Percentiles rank a stretch among this genome's conserved stretches.
Conservation (phyloP, 371 early-diverging fungal genomes). For the Capniomyces stellatus region DNA sequence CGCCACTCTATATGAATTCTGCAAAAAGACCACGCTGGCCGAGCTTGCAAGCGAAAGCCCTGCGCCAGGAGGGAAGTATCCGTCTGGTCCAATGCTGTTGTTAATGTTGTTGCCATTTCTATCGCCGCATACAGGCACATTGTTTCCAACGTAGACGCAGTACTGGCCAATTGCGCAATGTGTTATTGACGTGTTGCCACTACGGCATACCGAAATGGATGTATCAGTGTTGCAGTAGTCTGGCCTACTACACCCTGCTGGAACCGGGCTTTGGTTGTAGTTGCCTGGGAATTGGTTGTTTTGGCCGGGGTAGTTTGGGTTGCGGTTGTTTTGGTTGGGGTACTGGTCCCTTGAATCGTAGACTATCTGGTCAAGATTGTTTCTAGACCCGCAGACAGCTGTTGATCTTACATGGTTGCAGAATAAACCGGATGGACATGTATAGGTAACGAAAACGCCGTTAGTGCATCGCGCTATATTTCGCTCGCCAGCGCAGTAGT, state of each 20-base stretch:
- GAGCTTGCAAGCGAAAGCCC: too few species aligned
- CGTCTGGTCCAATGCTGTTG: too few species aligned
- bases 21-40: too few species aligned
- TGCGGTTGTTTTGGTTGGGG: too few species aligned
- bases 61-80: too few species aligned
- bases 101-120: too few species aligned
- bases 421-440: not conserved
- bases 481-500: not conserved
- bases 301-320: too few species aligned
- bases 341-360: too few species aligned
- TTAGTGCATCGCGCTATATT: not conserved
- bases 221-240: slow-evolving; percentile 27
- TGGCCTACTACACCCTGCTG: not conserved
- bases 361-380: not conserved
- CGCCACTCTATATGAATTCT: too few species aligned
- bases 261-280: not conserved
- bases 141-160: slow-evolving; percentile 18
- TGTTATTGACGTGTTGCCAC: not conserved
- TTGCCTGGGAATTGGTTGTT: not conserved
- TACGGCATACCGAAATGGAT: slow-evolving; percentile 7
- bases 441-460: not conserved
- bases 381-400: not conserved
- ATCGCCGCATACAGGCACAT: slow-evolving; percentile 6
- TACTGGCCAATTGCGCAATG: slow-evolving; percentile 2
- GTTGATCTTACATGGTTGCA: not conserved